A percentile compares a stretch with the other conserved stretches of the same genome.
Conservation (phyloP, 257 asterid species). For the Solanum bukasovii region DNA sequence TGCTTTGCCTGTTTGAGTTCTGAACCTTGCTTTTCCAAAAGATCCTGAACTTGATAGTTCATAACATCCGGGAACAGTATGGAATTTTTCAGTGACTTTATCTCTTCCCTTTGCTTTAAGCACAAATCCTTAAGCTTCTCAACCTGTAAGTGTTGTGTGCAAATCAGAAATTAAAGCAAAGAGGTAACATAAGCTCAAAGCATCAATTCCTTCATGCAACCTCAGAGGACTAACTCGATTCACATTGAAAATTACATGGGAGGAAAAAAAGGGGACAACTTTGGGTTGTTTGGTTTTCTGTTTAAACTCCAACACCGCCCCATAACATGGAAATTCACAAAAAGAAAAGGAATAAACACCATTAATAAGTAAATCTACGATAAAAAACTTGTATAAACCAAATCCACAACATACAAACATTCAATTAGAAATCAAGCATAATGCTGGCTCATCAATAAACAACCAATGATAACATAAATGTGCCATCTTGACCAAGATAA, state of each 20-base stretch:
- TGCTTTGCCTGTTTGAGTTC: slow-evolving; percentile 83
- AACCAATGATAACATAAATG: background rate
- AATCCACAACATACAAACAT: background rate
- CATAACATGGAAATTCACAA: background rate
- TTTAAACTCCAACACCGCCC: background rate
- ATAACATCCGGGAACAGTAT: slow-evolving; percentile 74
- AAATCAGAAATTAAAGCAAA: background rate
- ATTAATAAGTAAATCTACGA: background rate
- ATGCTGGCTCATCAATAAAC: background rate
- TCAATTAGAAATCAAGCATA: background rate
- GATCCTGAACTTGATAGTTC: slow-evolving; percentile 48
- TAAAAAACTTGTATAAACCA: background rate
- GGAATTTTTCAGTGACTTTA: slow-evolving; percentile 66
- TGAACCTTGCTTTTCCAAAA: slow-evolving; percentile 65
- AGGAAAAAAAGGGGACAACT: background rate
- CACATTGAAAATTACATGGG: background rate
- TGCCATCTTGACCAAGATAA: background rate
- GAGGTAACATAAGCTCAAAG: background rate
- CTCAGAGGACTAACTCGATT: background rate
- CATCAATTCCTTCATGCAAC: background rate
- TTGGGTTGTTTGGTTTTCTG: background rate
- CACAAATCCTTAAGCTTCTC: slow-evolving; percentile 93
- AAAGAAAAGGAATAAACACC: background rate
- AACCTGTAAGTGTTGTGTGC: slow-evolving; percentile 30
- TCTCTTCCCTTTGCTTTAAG: slow-evolving; percentile 95